Conservation (phyloP, 1,284 basidiomycete species). For the Marasmius tenuissimus region DNA sequence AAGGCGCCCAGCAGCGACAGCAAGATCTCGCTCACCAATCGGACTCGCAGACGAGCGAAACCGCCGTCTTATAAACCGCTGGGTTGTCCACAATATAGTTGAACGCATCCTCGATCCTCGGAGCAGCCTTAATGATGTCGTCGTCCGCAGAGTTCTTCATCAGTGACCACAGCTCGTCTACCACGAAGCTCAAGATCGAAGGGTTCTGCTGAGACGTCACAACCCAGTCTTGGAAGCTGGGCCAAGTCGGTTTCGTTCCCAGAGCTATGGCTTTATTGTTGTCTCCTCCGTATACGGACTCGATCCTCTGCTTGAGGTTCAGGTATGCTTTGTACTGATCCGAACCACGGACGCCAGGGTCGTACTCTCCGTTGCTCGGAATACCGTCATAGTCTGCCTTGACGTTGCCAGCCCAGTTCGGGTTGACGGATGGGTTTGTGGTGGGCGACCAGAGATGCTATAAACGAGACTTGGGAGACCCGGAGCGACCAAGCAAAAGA, state of each 20-base stretch:
- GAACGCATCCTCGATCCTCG: conserved; percentile 4
- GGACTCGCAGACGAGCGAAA: conserved; percentile 6
- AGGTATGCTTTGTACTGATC: not conserved
- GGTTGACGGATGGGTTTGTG: too few relatives aligned
- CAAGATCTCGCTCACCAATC: conserved; percentile 1
- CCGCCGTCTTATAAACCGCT: not conserved
- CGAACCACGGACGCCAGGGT: not conserved
- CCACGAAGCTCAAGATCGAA: not conserved
- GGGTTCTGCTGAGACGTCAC: not conserved
- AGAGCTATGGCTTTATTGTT: not conserved
- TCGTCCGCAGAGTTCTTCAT: conserved; percentile 4
- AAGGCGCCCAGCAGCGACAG: not conserved
- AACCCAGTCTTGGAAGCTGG: conserved; percentile 1
- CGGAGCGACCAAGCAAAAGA: too few relatives aligned
- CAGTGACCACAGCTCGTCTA: conserved; percentile 4
- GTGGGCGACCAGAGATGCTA: too few relatives aligned
- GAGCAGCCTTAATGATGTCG: not conserved
- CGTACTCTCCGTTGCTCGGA: not conserved
- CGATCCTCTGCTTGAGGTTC: not conserved
- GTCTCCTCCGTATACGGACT: conserved; percentile 2
- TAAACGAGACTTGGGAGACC: too few relatives aligned
- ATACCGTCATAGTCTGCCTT: not conserved
- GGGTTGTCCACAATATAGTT: conserved; percentile 7
- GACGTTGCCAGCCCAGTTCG: too few relatives aligned
- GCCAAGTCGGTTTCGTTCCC: not conserved